A percentile compares a stretch with the other conserved stretches of the same genome.
phyloP scores from a whole-genome alignment of 768 basidiomycete species.

The Tulasnella sp. region DNA sequence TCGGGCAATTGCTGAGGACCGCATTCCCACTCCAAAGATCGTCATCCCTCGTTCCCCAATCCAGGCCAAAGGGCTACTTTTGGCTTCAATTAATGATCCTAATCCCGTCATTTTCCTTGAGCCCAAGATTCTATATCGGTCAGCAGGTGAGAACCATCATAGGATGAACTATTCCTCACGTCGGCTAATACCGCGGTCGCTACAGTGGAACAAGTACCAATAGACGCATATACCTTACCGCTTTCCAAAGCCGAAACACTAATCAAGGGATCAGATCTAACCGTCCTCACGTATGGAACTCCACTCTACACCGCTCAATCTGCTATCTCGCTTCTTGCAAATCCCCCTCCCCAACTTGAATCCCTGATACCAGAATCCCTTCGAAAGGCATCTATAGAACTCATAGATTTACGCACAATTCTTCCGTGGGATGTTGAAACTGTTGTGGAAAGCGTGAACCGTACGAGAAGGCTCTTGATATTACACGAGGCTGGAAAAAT shows the following conservation, averaged over 20 bases:
- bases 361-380: conserved; percentile 49
- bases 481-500: conserved; percentile 87
- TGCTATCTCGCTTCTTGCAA: conserved; percentile 57
- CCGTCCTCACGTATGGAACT: conserved; percentile 85
- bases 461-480: conserved; percentile 73
- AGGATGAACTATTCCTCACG: neutral
- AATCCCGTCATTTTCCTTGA: conserved; percentile 95
- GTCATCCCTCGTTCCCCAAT: conserved; percentile 92
- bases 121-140: conserved; percentile 85
- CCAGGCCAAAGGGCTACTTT: conserved; percentile 86
- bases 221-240: conserved; percentile 76
- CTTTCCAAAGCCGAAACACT: conserved; percentile 71
- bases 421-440: conserved; percentile 80
- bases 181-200: neutral
- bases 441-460: conserved; percentile 66
- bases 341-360: conserved; percentile 52
- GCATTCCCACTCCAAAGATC: conserved; percentile 33
- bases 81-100: conserved; percentile 79
- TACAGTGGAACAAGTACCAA: conserved; percentile 80
- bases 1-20: neutral
- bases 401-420: conserved; percentile 83
- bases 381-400: conserved; percentile 62
- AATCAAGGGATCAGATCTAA: conserved; percentile 65
- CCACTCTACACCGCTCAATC: conserved; percentile 82
- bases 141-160: conserved; percentile 42